Base-by-base conservation (phyloP, 257 asterid genomes). In the Ballota nigra region DNA sequence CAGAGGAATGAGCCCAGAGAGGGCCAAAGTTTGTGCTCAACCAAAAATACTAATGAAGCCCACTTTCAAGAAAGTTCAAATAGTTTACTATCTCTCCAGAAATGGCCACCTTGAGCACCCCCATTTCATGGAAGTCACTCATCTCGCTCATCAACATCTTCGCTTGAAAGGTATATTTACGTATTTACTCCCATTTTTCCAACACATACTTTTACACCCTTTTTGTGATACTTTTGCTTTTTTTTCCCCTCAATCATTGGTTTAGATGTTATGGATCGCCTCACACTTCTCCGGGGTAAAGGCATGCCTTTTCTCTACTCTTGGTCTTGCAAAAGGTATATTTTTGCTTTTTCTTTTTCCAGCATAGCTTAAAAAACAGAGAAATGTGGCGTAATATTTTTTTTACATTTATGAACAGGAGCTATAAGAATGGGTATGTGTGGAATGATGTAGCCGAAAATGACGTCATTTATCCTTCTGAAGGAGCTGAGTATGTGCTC, bases 101-200 rank as follows among this genome's bases (percentile, higher is more conserved):
- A 92, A 92, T 81, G 98, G 97, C 28, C 95, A 84, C 12, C 92
- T 92, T 23, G 93, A 92, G 53, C 98, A 92, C 72, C 98, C 98
- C 58, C 98, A 92, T 69, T 92, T 75, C 79, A 81, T 92, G 83
- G 96, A 90, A 76, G 85, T 92, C 0, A 73, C 90, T 41, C 95
- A 83, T 78, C 88, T 84, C 71, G 76, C 88, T 31, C 83, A 87
- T 68, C 95, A 86, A 31, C 96, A 77, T 0, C 96, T 90, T 75
- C 92, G 90, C 62, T 74, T 92, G 31, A 92, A 88, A 87, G 97
- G 98, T 91, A 9, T 5, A 9, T 5, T 0, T 12, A 3, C 4
- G 6, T 16, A 1, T 38, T 12, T 40, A 3, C 47, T 40, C 47
- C 13, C 12, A 38, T 41, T 43, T 43, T 5, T 43, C 5, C 5